Conservation (phyloP, 352 stramenopile genomes). For the Globisporangium parvum region DNA sequence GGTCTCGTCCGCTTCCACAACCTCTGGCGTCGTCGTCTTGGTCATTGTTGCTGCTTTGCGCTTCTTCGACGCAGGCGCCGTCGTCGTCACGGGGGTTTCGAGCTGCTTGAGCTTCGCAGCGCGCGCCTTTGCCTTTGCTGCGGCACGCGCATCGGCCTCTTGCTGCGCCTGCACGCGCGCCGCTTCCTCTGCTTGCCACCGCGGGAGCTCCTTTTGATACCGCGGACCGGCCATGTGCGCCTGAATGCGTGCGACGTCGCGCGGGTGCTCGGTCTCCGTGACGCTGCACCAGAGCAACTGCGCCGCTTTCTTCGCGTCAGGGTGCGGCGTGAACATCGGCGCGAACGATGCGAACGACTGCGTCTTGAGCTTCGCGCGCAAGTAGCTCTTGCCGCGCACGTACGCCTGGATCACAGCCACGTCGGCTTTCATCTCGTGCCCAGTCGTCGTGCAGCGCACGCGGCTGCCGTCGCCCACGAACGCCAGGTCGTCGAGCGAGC, state of each 20-base stretch:
- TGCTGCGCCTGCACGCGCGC: constrained; percentile 21
- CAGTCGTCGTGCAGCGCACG: constrained; percentile 53
- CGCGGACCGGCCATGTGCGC: constrained; percentile 41
- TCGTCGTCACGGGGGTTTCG: neutral
- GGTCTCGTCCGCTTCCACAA: neutral
- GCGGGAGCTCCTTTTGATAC: constrained; percentile 51
- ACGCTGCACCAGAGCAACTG: constrained; percentile 62
- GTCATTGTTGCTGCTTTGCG: constrained; percentile 1
- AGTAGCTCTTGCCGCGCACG: constrained; percentile 55
- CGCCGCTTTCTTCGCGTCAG: constrained; percentile 38
- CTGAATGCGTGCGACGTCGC: constrained; percentile 41
- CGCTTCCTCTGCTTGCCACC: constrained; percentile 44
- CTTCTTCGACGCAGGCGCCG: neutral
- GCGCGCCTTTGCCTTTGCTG: constrained; percentile 4
- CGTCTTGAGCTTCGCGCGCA: constrained; percentile 29
- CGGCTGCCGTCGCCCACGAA: constrained; percentile 34
- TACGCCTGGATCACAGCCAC: constrained; percentile 41
- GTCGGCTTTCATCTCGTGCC: constrained; percentile 66
- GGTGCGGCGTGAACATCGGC: constrained; percentile 59
- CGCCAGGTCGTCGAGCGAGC: constrained; percentile 28
- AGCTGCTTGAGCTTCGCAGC: constrained; percentile 12
- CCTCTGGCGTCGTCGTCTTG: neutral
- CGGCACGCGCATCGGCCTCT: constrained; percentile 6
- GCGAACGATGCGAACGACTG: constrained; percentile 47
- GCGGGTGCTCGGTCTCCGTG: constrained; percentile 47